Conservation (phyloP, 306 rosid species). For the Acacia acuminata region DNA sequence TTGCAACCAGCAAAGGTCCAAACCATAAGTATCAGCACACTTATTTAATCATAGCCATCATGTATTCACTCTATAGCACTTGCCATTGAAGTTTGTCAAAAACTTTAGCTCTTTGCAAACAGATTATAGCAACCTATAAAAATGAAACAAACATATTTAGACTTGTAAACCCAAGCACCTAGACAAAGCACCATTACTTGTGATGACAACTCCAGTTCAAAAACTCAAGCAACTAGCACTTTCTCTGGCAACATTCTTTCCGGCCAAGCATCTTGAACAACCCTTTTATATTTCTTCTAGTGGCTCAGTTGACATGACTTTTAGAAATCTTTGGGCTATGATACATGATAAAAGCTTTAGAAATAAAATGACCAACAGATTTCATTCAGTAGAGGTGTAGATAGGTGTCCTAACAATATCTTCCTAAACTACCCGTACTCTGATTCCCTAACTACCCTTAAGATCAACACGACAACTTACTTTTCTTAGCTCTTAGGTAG, state of each 20-base stretch:
- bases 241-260: not conserved
- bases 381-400: not conserved
- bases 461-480: too few species aligned
- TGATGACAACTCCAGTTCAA: not conserved
- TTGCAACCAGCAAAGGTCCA: not conserved
- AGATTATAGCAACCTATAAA: not conserved
- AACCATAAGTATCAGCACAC: not conserved
- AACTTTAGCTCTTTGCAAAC: not conserved
- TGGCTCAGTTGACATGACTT: not conserved
- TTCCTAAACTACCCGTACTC: not conserved
- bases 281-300: not conserved
- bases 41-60: not conserved
- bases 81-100: not conserved
- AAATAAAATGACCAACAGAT: not conserved
- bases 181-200: not conserved
- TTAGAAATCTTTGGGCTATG: not conserved
- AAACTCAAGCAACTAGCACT: not conserved
- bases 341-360: not conserved
- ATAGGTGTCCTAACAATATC: not conserved
- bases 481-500: not conserved
- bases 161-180: not conserved
- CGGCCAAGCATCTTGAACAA: not conserved
- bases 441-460: not conserved
- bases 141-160: not conserved
- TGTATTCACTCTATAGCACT: not conserved